Percentiles rank a stretch among this genome's conserved stretches.
phyloP scores from a whole-genome alignment of 129 eudicot genomes.

The Kitagawia praeruptora region DNA sequence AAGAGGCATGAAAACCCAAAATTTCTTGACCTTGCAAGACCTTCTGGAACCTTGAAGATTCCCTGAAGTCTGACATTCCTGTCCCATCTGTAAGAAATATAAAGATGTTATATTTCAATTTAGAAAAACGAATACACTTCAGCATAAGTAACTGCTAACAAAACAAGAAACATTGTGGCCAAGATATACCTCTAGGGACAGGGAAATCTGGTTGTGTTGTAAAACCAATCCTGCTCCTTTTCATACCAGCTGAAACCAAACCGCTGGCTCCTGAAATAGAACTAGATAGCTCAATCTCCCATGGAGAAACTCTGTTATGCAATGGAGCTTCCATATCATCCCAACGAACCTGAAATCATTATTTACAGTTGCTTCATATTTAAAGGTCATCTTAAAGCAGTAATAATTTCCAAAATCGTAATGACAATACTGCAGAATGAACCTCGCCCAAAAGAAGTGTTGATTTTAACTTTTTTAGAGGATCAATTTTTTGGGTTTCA shows the following conservation, averaged over 20 bases:
- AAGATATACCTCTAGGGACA: constrained; percentile 36
- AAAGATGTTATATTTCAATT: not conserved
- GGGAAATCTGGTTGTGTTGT: constrained; percentile 42
- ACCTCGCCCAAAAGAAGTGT: not conserved
- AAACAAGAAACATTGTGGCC: not conserved
- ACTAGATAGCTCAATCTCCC: constrained; percentile 90
- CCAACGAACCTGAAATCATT: constrained; percentile 73
- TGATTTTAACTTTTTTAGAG: not conserved
- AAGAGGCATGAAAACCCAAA: constrained; percentile 39
- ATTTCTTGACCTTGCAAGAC: constrained; percentile 99
- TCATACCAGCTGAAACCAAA: constrained; percentile 41
- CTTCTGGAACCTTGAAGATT: constrained; percentile 78
- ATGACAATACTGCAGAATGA: not conserved
- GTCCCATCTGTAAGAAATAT: constrained; percentile 38
- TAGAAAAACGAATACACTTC: not conserved
- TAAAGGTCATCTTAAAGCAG: not conserved
- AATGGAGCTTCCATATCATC: constrained; percentile 51
- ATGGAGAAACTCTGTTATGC: constrained; percentile 81
- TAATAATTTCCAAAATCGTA: not conserved
- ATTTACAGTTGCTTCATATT: not conserved
- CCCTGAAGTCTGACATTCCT: constrained; percentile 61
- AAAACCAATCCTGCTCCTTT: constrained; percentile 57
- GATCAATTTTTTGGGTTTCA: not conserved
- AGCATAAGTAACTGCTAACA: not conserved
- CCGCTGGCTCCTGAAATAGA: constrained; percentile 43